Conservation (phyloP, 1,284 basidiomycete genomes). For the Tremellales sp. region DNA sequence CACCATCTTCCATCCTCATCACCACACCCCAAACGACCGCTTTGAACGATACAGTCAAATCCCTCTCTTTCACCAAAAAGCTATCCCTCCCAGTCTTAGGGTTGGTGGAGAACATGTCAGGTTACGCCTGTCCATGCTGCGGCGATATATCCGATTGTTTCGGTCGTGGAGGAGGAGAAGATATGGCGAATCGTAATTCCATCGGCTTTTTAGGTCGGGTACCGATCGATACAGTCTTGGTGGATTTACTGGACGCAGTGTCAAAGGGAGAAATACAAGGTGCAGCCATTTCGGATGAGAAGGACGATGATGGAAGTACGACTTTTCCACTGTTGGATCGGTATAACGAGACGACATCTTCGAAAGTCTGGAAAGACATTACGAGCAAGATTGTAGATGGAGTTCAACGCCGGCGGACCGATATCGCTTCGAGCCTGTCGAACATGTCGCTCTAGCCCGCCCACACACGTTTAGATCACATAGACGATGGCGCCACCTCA, state of each 20-base stretch:
- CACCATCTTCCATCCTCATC: slow-evolving; percentile 77
- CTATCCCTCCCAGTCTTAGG: slow-evolving; percentile 86
- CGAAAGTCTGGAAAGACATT: slow-evolving; percentile 46
- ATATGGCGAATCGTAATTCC: slow-evolving; percentile 71
- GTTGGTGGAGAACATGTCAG: slow-evolving; percentile 97
- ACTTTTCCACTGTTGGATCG: slow-evolving; percentile 44
- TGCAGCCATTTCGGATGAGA: slow-evolving; percentile 5
- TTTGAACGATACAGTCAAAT: slow-evolving; percentile 91
- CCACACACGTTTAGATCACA: neutral
- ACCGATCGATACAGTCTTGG: slow-evolving; percentile 90
- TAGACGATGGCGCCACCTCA: neutral
- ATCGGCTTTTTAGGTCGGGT: slow-evolving; percentile 81
- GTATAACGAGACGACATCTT: slow-evolving; percentile 46
- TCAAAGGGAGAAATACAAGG: slow-evolving; percentile 46
- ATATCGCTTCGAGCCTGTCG: slow-evolving; percentile 1
- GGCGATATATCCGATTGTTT: slow-evolving; percentile 92
- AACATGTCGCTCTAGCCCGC: neutral
- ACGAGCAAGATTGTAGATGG: slow-evolving; percentile 31
- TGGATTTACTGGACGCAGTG: slow-evolving; percentile 76
- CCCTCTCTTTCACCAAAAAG: slow-evolving; percentile 86
- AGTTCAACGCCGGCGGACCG: slow-evolving; percentile 21
- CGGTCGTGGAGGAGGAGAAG: slow-evolving; percentile 87
- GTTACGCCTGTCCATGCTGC: slow-evolving; percentile 94
- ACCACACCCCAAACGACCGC: slow-evolving; percentile 98
- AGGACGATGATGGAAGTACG: neutral